Percentiles rank a stretch among this genome's conserved stretches.
phyloP scores from a whole-genome alignment of 495 filamentous ascomycete species.

The Neurospora sublineolata region DNA sequence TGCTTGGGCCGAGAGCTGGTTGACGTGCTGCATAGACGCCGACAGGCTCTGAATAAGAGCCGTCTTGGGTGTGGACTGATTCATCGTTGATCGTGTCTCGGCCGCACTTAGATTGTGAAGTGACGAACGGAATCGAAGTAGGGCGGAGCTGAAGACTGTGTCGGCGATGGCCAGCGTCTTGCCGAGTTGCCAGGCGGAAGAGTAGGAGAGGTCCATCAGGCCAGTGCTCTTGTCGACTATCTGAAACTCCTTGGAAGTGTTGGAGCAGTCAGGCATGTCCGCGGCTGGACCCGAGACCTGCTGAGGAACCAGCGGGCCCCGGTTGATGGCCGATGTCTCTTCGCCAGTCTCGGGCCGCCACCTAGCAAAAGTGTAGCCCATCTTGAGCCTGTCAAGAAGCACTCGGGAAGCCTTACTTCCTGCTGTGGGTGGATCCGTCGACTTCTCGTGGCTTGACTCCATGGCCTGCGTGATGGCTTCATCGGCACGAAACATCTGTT shows the following conservation, averaged over 20 bases:
- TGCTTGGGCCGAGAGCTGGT: background rate
- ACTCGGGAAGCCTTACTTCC: background rate
- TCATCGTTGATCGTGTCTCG: background rate
- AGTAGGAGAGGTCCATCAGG: constrained; percentile 41
- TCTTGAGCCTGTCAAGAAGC: constrained; percentile 13
- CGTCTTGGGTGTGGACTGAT: background rate
- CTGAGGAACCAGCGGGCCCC: constrained; percentile 30
- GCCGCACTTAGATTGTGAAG: no score
- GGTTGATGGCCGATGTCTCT: constrained; percentile 22
- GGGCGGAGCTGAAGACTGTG: constrained; percentile 12
- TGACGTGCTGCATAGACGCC: background rate
- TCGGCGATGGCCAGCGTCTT: constrained; percentile 24
- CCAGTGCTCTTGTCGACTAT: constrained; percentile 32
- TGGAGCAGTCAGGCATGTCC: constrained; percentile 17
- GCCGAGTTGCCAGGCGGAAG: constrained; percentile 37
- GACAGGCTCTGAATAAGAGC: background rate
- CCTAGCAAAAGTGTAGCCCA: constrained; percentile 30
- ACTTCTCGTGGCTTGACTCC: background rate
- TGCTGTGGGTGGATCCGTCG: no score
- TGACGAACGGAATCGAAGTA: constrained; percentile 16
- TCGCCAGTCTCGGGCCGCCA: constrained; percentile 32
- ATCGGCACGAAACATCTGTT: no score
- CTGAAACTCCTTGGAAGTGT: constrained; percentile 26
- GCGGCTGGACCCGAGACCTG: constrained; percentile 5
- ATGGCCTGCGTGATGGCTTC: background rate